These are phyloP conservation scores for Cercospora zeae-maydis DNA, from an alignment of 2,329 filamentous ascomycete genomes.

Conservation along the genomic window DNA sequence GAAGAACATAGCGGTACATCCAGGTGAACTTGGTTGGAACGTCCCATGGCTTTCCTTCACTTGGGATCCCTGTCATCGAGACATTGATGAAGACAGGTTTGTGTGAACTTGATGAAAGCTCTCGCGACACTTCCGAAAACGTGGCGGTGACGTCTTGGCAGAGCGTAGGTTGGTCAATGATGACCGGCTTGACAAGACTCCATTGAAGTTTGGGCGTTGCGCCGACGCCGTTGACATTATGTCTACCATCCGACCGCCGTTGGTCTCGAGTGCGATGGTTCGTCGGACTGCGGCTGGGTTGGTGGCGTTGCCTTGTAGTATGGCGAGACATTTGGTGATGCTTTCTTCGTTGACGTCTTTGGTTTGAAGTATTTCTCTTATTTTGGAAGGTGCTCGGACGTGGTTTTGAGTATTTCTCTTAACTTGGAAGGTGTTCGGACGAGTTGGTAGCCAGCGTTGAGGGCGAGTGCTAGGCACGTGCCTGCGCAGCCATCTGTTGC, in stretches of 20 bases:
- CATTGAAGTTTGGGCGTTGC: constrained; percentile 31
- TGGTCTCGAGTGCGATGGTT: constrained; percentile 32
- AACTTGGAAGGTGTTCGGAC: constrained; percentile 52
- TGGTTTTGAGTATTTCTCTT: constrained; percentile 39
- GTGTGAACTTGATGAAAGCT: constrained; percentile 16
- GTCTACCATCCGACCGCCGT: constrained; percentile 36
- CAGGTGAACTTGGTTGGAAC: constrained; percentile 35
- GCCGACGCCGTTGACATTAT: constrained; percentile 50
- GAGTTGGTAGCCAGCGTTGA: constrained; percentile 44
- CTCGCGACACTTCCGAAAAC: constrained; percentile 34
- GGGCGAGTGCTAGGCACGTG: constrained; percentile 40
- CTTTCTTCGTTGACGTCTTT: constrained; percentile 40
- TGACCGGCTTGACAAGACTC: constrained; percentile 32
- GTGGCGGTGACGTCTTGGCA: constrained; percentile 35
- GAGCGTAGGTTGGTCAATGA: constrained; percentile 35
- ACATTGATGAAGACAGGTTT: constrained; percentile 36
- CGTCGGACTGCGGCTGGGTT: constrained; percentile 42
- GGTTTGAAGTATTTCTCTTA: constrained; percentile 42
- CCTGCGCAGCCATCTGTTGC: constrained; percentile 51
- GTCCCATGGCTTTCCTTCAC: constrained; percentile 32
- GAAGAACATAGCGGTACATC: constrained; percentile 38
- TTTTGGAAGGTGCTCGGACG: no score
- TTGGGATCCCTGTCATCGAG: constrained; percentile 39
- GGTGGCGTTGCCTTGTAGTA: constrained; percentile 48
- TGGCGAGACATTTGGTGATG: constrained; percentile 43